These are phyloP conservation scores for Myrica gale DNA, from an alignment of 306 rosid genomes.

Conservation along the genomic window DNA sequence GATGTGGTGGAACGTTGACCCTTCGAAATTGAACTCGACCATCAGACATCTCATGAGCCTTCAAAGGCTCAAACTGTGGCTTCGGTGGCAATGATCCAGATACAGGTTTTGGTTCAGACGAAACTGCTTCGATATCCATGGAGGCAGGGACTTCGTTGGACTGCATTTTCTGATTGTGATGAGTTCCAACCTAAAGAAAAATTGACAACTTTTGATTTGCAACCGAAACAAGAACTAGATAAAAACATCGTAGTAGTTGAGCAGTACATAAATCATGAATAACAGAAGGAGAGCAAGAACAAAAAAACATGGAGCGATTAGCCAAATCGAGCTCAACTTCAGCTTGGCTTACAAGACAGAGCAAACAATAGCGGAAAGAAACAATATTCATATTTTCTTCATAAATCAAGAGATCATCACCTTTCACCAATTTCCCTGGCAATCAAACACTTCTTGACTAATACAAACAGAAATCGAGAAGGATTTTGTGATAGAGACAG, in stretches of 20 bases:
- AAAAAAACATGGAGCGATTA: not conserved
- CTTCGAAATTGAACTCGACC: slow-evolving; percentile 75
- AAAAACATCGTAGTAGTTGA: not conserved
- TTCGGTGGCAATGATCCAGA: slow-evolving; percentile 52
- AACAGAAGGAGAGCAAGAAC: not conserved
- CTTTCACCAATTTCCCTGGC: too few species aligned
- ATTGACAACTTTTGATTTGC: not conserved
- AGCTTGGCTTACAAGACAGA: too few species aligned
- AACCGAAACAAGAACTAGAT: not conserved
- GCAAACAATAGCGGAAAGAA: too few species aligned
- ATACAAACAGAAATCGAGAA: too few species aligned
- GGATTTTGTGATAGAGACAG: too few species aligned
- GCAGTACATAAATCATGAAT: not conserved
- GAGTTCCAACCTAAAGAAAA: not conserved
- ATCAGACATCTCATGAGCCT: slow-evolving; percentile 85
- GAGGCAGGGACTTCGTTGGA: slow-evolving; percentile 42
- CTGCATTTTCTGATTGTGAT: slow-evolving; percentile 45
- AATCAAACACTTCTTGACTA: too few species aligned
- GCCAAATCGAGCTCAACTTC: too few species aligned
- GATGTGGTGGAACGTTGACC: slow-evolving; percentile 80
- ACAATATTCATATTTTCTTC: too few species aligned
- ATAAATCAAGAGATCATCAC: too few species aligned
- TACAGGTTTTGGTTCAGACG: slow-evolving; percentile 28
- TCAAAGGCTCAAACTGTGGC: slow-evolving; percentile 69
- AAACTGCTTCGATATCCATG: slow-evolving; percentile 57